Evolutionary conservation across 495 filamentous ascomycete species (phyloP), one percentile per base, ranked within the genome.

Genomic region (Hyaloscypha finlandica): DNA sequence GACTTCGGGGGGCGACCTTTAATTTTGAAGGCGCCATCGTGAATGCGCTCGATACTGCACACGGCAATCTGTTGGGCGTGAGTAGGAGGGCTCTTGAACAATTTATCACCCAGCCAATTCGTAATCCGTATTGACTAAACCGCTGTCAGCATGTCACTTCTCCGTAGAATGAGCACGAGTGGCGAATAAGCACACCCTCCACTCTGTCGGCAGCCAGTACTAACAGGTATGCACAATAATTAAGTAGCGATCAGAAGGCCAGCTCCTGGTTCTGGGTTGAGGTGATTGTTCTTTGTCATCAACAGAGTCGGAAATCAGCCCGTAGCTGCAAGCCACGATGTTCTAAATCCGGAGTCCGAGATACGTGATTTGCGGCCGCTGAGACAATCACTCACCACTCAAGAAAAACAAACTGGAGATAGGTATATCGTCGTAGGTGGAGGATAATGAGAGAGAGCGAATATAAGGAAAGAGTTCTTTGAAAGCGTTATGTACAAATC

Each of bases 1-100:
- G 48, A 31, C 78, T 79, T 73, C 74, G 69, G n/a, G 74, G 48
- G n/a, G 80, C 77, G 63, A 85, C 77, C 63, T 78, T 75, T 61
- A 80, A 78, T 59, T 80, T 73, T 60, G 72, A 56, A 12, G 83
- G 82, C 11, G 82, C 82, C 83, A 86, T 86, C 35, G 70, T 71
- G 62, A 61, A 73, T 63, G 52, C 61, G 62, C 64, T 63, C 39
- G 32, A 63, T n/a, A 48, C 59, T 68, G 53, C 63, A 37, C 51
- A 25, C 11, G 16, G 69, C 65, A 58, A 37, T 25, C 64, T 51
- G n/a, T 20, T 64, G 64, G 32, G 25, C 4, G 30, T 8, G 54
- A 6, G 63, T 48, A 6, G 9, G 16, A 19, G 16, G 11, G 42
- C 16, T 39, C 16, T 48, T 60, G 32, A 60, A 60, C 33, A 60